Conservation (phyloP, 305 asterid genomes). For the Withania somnifera region DNA sequence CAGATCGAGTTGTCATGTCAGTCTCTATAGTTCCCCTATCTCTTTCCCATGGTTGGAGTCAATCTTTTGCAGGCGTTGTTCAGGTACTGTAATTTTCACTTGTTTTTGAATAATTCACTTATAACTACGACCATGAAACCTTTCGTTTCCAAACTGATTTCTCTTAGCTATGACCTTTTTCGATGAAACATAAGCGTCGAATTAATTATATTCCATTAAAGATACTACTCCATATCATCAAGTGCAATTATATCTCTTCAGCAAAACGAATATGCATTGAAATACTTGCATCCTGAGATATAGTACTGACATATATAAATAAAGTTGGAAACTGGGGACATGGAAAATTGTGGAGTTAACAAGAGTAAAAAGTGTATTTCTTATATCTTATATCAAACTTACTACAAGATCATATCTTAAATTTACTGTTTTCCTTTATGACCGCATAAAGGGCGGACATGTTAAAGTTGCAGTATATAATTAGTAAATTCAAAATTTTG, state of each 20-base stretch:
- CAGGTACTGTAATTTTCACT: conserved; percentile 42
- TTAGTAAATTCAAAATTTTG: background rate
- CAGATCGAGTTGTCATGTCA: conserved; percentile 95
- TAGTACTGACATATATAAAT: background rate
- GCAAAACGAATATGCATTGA: background rate
- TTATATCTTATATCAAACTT: background rate
- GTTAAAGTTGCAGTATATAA: background rate
- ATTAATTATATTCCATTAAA: background rate
- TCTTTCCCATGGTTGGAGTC: conserved; percentile 70
- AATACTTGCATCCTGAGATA: background rate
- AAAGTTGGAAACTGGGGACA: background rate
- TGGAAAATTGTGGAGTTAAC: background rate
- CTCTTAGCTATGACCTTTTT: background rate
- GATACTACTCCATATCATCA: background rate
- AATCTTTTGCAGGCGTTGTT: conserved; percentile 76
- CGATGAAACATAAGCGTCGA: background rate
- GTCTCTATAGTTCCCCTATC: conserved; percentile 90
- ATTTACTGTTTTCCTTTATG: background rate
- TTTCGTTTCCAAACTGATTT: background rate
- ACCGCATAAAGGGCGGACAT: background rate
- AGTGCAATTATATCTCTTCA: background rate
- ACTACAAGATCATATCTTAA: background rate
- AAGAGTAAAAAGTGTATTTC: background rate
- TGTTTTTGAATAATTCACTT: too few species aligned
- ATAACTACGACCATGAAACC: background rate